Evolutionary conservation across 495 filamentous ascomycete species (phyloP), one percentile per base, ranked within the genome.

Genomic region (Glutinoglossum americanum): DNA sequence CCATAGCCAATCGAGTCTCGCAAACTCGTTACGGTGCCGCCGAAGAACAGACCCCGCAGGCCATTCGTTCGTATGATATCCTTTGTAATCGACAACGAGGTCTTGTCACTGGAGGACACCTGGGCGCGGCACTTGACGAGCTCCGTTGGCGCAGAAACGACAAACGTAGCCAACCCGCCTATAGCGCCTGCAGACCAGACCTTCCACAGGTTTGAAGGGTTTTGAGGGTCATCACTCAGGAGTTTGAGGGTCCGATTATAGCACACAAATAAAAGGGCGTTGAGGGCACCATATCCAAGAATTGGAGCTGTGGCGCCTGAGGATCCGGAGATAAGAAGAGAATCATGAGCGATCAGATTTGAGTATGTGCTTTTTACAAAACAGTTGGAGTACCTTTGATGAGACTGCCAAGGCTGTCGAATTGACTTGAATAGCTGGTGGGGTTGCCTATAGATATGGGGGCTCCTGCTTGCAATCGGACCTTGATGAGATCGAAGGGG

Each of bases 1-100:
- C 89, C 89, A 67, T 93, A 94, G 21, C 89, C 89, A 58, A 94
- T 76, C 57, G 81, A 80, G 68, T 95, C 89, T 49, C 89, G 73
- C 51, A 87, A 65, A 58, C 82, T 85, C 9, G 89, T 95, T 26
- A 94, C 77, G 4, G 66, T 71, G 30, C 89, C 89, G 27, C 85
- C 89, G 58, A 76, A 72, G 66, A 92, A 95, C 10, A 94, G 64
- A 0, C 86, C 89, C 26, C 72, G 69, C 30, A 85, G 62, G 0
- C 88, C 87, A 39, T 80, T 74, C n/a, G 64, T 66, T 44, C 66
- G 73, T 51, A 81, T 64, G 37, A 87, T 75, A 11, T 80, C 72
- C 56, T 73, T 75, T 0, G 82, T 73, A 47, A 93, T 78, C 3
- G 62, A 64, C 77, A 76, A 83, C 3, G 80, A 83, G 37, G 68